phyloP scores from a whole-genome alignment of 345 rosid genomes.

The Brassica incana region DNA sequence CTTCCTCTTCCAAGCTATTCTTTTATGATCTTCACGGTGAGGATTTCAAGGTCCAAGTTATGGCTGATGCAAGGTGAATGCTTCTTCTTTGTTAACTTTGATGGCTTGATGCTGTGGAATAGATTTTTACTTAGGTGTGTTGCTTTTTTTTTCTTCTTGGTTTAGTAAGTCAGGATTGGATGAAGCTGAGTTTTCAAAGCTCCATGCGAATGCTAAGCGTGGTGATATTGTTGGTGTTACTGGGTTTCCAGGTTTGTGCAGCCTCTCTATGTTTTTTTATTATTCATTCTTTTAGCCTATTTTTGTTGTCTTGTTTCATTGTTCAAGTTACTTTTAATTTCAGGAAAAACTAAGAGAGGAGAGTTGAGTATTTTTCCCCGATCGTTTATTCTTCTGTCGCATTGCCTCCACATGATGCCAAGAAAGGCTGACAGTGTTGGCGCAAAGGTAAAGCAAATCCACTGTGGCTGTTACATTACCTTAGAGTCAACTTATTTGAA shows the following conservation, averaged over 20 bases:
- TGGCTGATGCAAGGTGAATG: constrained; percentile 86
- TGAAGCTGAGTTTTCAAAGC: constrained; percentile 67
- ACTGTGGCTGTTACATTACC: not conserved
- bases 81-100: not conserved
- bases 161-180: constrained; percentile 77
- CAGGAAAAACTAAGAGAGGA: constrained; percentile 90
- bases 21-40: constrained; percentile 79
- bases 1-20: constrained; percentile 84
- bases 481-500: constrained; percentile 4
- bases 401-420: constrained; percentile 98
- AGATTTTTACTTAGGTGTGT: not conserved
- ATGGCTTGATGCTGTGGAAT: not conserved
- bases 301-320: not conserved
- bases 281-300: not conserved
- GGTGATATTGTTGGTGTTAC: constrained; percentile 92
- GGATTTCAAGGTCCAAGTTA: constrained; percentile 85
- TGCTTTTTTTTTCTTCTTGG: not conserved
- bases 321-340: not conserved
- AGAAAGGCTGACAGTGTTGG: constrained; percentile 46
- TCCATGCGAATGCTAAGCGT: constrained; percentile 75
- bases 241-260: constrained; percentile 86
- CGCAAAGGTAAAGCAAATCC: constrained; percentile 50
- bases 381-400: constrained; percentile 63
- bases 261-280: not conserved
- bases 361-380: constrained; percentile 84